These are phyloP conservation scores for Dryas octopetala DNA, from an alignment of 306 rosid genomes.

Conservation along the genomic window DNA sequence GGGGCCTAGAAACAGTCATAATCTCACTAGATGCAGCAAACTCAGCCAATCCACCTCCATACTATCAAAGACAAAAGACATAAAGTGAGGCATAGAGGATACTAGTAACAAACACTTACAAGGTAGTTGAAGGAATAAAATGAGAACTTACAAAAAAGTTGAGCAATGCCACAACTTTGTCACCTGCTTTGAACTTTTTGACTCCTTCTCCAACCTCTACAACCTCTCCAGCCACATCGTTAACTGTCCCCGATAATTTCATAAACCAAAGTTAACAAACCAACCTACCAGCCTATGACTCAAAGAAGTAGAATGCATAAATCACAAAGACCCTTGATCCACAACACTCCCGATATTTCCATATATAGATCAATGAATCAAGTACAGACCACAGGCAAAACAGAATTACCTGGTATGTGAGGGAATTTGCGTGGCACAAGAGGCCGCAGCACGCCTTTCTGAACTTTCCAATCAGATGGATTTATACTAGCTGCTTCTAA, in stretches of 20 bases:
- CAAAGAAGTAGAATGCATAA: not conserved
- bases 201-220: slow-evolving; percentile 53
- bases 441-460: slow-evolving; percentile 49
- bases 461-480: slow-evolving; percentile 78
- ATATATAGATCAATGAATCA: no score
- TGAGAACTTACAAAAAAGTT: slow-evolving; percentile 29
- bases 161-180: slow-evolving; percentile 54
- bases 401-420: slow-evolving; percentile 50
- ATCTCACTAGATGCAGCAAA: slow-evolving; percentile 46
- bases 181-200: slow-evolving; percentile 51
- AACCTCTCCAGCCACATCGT: slow-evolving; percentile 66
- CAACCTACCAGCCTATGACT: not conserved
- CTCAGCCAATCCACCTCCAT: slow-evolving; percentile 69
- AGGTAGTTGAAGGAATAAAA: slow-evolving; percentile 2
- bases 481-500: slow-evolving; percentile 68
- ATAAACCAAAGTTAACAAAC: not conserved
- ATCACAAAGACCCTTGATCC: no score
- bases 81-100: no score
- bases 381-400: not conserved
- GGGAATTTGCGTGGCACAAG: slow-evolving; percentile 54
- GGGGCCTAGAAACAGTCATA: slow-evolving; percentile 43
- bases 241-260: slow-evolving; percentile 29
- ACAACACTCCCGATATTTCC: no score
- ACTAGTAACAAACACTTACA: no score
- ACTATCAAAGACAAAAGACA: slow-evolving; percentile 19